Conservation (phyloP, 1,139 yeast genomes). For the Blastobotrys petasosporus region DNA sequence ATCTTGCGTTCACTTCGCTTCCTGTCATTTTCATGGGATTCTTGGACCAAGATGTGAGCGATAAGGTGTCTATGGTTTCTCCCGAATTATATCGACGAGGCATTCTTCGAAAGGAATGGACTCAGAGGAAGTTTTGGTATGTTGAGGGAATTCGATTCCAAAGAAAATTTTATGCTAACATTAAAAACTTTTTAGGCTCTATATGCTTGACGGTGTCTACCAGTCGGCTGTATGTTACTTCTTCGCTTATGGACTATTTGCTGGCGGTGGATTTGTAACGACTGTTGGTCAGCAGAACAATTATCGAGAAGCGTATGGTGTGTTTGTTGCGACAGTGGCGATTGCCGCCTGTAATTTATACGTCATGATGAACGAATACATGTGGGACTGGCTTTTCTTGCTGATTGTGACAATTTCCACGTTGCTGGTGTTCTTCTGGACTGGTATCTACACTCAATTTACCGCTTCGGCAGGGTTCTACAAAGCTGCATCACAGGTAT, state of each 20-base stretch:
- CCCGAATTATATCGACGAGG: constrained; percentile 88
- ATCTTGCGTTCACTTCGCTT: constrained; percentile 88
- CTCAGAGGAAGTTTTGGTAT: constrained; percentile 62
- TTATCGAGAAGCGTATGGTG: constrained; percentile 82
- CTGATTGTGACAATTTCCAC: constrained; percentile 61
- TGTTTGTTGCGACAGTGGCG: constrained; percentile 71
- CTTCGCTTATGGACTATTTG: constrained; percentile 70
- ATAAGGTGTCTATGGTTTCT: constrained; percentile 67
- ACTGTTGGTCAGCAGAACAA: constrained; percentile 63
- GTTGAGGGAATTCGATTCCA: neutral
- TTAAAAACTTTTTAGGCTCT: constrained; percentile 34
- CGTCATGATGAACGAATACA: constrained; percentile 71
- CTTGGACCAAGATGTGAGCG: constrained; percentile 88
- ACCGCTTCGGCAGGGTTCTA: constrained; percentile 63
- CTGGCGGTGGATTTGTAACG: constrained; percentile 51
- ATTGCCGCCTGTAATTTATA: constrained; percentile 76
- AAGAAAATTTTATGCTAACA: neutral
- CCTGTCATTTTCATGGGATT: constrained; percentile 90
- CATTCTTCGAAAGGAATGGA: constrained; percentile 77
- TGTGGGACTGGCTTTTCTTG: constrained; percentile 93
- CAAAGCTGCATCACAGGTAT: constrained; percentile 68
- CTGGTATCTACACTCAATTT: constrained; percentile 80
- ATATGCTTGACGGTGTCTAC: constrained; percentile 80
- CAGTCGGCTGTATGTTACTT: constrained; percentile 84
- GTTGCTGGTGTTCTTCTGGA: constrained; percentile 73